Percentiles rank a stretch among this genome's conserved stretches.
Conservation (phyloP, 2,329 filamentous ascomycete species). For the Chaetoscypha palmicola region DNA sequence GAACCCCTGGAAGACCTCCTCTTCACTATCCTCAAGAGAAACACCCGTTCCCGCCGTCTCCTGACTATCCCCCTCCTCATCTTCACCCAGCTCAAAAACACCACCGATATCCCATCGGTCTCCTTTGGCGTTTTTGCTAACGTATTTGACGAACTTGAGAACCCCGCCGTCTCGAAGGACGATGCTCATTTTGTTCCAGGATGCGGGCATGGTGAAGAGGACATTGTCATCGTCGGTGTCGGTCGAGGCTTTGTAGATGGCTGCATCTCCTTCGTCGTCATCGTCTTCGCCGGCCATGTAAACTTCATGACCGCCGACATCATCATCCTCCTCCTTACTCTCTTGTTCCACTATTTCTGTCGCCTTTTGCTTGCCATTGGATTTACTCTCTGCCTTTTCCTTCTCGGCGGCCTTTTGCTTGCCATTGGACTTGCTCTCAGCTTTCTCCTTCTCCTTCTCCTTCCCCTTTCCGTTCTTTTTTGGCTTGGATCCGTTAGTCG, state of each 20-base stretch:
- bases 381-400: constrained; percentile 16
- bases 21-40: constrained; percentile 36
- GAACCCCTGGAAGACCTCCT: constrained; percentile 54
- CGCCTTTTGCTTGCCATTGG: constrained; percentile 2
- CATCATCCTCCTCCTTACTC: constrained; percentile 42
- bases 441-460: constrained; percentile 5
- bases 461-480: constrained; percentile 4
- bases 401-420: constrained; percentile 10
- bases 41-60: constrained; percentile 33
- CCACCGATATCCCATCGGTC: constrained; percentile 90
- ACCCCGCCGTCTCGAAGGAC: constrained; percentile 82
- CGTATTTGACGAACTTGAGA: constrained; percentile 93
- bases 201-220: constrained; percentile 59
- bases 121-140: constrained; percentile 72
- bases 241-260: constrained; percentile 69
- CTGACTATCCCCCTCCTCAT: constrained; percentile 36
- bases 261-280: constrained; percentile 62
- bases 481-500: not conserved
- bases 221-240: constrained; percentile 68
- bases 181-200: constrained; percentile 88
- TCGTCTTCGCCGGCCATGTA: constrained; percentile 90
- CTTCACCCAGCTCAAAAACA: constrained; percentile 64
- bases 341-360: constrained; percentile 23
- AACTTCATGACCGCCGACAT: constrained; percentile 72
- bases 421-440: constrained; percentile 16